Conservation (phyloP, 1,139 yeast genomes). For the Candida tetrigidarum region DNA sequence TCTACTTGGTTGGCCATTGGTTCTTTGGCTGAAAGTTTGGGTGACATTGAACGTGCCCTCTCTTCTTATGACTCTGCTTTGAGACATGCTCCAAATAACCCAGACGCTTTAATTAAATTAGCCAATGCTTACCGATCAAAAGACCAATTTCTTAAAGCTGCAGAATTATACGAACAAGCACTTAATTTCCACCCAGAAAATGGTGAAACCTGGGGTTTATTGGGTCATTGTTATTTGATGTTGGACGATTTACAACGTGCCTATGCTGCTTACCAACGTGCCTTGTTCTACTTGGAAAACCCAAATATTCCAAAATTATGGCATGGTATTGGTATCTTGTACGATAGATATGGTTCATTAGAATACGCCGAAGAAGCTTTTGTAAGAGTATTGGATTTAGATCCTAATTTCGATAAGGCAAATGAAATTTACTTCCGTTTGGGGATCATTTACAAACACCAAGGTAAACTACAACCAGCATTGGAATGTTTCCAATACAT, state of each 20-base stretch:
- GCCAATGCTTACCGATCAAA: conserved; percentile 89
- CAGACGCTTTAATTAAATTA: conserved; percentile 81
- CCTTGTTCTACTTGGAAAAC: conserved; percentile 85
- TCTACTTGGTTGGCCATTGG: conserved; percentile 96
- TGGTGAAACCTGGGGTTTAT: conserved; percentile 97
- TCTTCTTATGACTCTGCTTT: conserved; percentile 90
- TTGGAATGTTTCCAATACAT: conserved; percentile 94
- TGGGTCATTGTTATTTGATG: conserved; percentile 97
- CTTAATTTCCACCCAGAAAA: conserved; percentile 80
- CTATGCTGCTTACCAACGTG: conserved; percentile 95
- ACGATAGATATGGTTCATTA: conserved; percentile 93
- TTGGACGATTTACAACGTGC: conserved; percentile 95
- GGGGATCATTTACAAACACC: conserved; percentile 98
- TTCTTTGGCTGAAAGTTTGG: conserved; percentile 85
- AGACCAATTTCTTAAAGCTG: conserved; percentile 92
- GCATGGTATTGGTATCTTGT: conserved; percentile 97
- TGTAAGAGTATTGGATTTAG: conserved; percentile 92
- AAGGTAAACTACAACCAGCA: conserved; percentile 83
- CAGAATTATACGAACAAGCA: conserved; percentile 90
- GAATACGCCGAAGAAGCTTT: conserved; percentile 99
- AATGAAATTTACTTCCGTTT: conserved; percentile 94
- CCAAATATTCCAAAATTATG: conserved; percentile 96
- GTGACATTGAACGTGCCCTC: conserved; percentile 88
- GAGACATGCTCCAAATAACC: conserved; percentile 82
- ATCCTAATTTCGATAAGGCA: conserved; percentile 94